Base-by-base conservation (phyloP, 305 asterid species). In the Fraxinus dipetala region DNA sequence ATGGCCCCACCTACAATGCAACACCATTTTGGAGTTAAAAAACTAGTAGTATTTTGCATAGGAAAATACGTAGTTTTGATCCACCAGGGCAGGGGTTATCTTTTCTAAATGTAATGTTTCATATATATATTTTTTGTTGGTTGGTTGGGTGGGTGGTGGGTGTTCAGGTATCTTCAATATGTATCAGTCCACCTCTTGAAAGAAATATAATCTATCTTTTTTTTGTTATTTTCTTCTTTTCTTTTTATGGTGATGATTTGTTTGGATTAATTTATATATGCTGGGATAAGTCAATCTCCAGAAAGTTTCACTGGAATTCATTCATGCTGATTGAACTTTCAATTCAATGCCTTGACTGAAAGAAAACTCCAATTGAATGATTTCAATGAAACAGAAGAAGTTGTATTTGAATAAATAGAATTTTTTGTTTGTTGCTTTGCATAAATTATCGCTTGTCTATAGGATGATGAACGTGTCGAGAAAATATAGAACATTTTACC, bases 1-100 rank as follows among this genome's bases (percentile, higher is more conserved):
- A 40, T 80, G 54, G 74, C 51, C 78, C 84, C 69, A 4, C 63
- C 78, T 54, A 70, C 7, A 18, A 16, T 65, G 32, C 75, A 79
- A 32, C 38, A 28, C 51, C 54, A 14, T 79, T 69, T 69, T 45
- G 82, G 65, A 79, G 78, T 38, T 16, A 30, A 75, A 36, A 75
- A 18, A 7, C 4, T 81, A 81, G 32, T 18, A 67, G 35, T 18
- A 36, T 14, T 32, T 81, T 43, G 54, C 61, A 20, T 75, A 75
- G 34, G 31, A 36, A 74, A 20, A 16, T 40, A 40, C 35, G 78
- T 74, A 74, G 78, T 74, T 38, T 14, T 30, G 63, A 75, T 75
- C 78, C 18, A 22, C 20, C 14, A 40, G 61, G 18, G 16, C 54
- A 2, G 26, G 22, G 43, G 2, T 36, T 35, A 13, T 36, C 45